These are phyloP conservation scores for Dryadomyces sulphureus DNA, from an alignment of 2,329 filamentous ascomycete genomes.

Conservation along the genomic window DNA sequence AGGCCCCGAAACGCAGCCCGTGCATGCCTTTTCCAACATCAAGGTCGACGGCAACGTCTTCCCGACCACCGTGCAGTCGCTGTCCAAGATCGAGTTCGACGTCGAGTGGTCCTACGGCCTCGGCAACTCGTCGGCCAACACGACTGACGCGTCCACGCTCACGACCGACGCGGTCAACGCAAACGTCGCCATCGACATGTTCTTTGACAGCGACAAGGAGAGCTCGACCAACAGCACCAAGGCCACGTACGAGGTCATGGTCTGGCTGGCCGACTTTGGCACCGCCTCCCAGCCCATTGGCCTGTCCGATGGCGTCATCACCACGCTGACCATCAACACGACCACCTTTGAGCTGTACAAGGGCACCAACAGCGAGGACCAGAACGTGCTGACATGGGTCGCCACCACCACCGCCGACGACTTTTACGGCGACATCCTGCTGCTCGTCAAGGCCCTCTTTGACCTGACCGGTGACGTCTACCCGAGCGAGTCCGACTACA, in stretches of 20 bases:
- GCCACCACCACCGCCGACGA: slow-evolving; percentile 19
- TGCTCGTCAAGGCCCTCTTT: slow-evolving; percentile 27
- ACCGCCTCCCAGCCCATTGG: slow-evolving; percentile 32
- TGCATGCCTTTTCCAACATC: slow-evolving; percentile 41
- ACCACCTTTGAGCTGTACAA: slow-evolving; percentile 28
- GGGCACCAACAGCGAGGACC: slow-evolving; percentile 23
- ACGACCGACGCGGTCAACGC: slow-evolving; percentile 25
- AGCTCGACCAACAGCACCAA: slow-evolving; percentile 24
- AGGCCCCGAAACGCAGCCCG: slow-evolving; percentile 26
- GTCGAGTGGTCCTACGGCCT: slow-evolving; percentile 34
- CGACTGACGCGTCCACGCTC: slow-evolving; percentile 21
- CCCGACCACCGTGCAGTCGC: slow-evolving; percentile 23
- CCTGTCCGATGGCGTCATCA: slow-evolving; percentile 15
- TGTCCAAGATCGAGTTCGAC: slow-evolving; percentile 27
- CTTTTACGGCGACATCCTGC: slow-evolving; percentile 31
- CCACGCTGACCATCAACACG: slow-evolving; percentile 23
- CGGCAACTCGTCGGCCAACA: slow-evolving; percentile 23
- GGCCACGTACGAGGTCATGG: slow-evolving; percentile 39
- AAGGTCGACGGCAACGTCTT: slow-evolving; percentile 28
- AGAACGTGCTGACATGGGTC: slow-evolving; percentile 37
- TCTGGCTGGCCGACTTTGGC: slow-evolving; percentile 37
- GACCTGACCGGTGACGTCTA: slow-evolving; percentile 18
- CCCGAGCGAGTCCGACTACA: slow-evolving; percentile 26
- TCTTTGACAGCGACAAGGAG: slow-evolving; percentile 30
- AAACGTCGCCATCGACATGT: slow-evolving; percentile 46